These are phyloP conservation scores for Jacaranda copaia DNA, from an alignment of 257 asterid species.

Conservation along the genomic window DNA sequence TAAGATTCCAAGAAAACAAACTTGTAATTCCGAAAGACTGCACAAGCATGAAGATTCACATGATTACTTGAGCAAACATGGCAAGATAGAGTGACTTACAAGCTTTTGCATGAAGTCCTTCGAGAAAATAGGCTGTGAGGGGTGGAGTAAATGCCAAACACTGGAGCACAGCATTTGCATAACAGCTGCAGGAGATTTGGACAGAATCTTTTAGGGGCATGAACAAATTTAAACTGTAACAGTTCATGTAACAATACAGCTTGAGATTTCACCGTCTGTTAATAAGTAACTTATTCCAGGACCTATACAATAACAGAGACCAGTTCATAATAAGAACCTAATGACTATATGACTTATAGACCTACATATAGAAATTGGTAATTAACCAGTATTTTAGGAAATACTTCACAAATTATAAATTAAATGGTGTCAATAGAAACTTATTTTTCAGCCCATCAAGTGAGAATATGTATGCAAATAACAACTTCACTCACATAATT, in stretches of 20 bases:
- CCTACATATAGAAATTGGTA: background rate
- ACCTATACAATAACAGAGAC: background rate
- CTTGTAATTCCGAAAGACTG: background rate
- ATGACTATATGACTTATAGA: background rate
- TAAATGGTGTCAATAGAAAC: background rate
- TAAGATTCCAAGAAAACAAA: background rate
- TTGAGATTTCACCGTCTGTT: background rate
- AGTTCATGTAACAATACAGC: slow-evolving; percentile 9
- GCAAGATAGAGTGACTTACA: slow-evolving; percentile 51
- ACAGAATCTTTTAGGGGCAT: slow-evolving; percentile 1
- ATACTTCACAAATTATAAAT: background rate
- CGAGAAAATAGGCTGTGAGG: slow-evolving; percentile 81
- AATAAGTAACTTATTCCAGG: background rate
- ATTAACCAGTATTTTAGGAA: background rate
- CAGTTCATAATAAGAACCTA: background rate
- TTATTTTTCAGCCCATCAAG: background rate
- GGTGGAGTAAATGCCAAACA: slow-evolving; percentile 89
- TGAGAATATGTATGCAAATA: slow-evolving; percentile 11
- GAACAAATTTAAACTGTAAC: slow-evolving; percentile 13
- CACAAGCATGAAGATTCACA: background rate
- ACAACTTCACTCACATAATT: background rate
- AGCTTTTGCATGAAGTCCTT: slow-evolving; percentile 75
- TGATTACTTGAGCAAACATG: slow-evolving; percentile 6
- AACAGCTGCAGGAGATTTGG: slow-evolving; percentile 68
- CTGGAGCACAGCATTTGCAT: slow-evolving; percentile 88